phyloP scores from a whole-genome alignment of 2,329 filamentous ascomycete genomes.

The Clonostachys sp. region DNA sequence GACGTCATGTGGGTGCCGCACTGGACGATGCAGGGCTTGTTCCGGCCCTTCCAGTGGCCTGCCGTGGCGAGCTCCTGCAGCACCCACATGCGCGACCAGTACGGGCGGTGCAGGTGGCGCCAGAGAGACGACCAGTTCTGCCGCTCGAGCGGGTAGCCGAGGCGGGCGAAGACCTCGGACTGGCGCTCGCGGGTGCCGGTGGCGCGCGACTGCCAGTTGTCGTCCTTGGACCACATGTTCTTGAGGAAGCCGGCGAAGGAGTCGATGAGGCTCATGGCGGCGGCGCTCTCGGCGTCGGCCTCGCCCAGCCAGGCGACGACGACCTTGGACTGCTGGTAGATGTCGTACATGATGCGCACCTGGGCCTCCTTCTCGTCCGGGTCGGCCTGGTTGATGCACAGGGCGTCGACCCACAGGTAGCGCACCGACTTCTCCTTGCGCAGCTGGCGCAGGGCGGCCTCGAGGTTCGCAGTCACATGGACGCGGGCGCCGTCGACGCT shows the following conservation, averaged over 20 bases:
- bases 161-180: not conserved
- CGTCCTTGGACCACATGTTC: not conserved
- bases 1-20: not conserved
- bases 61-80: not conserved
- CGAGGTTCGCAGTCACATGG: not conserved
- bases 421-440: not conserved
- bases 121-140: not conserved
- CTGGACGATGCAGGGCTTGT: not conserved
- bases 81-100: not conserved
- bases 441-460: not conserved
- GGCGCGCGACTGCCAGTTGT: not conserved
- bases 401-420: not conserved
- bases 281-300: not conserved
- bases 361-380: not conserved
- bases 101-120: not conserved
- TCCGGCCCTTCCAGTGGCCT: not conserved
- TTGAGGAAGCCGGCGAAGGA: not conserved
- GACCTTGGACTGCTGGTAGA: not conserved
- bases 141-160: not conserved
- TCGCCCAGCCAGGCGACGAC: not conserved
- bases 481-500: not conserved
- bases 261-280: not conserved
- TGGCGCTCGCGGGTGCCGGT: not conserved
- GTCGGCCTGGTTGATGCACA: not conserved
- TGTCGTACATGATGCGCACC: slow-evolving; percentile 1